phyloP scores from a whole-genome alignment of 2,329 filamentous ascomycete species.

The Trichoderma citrinoviride region DNA sequence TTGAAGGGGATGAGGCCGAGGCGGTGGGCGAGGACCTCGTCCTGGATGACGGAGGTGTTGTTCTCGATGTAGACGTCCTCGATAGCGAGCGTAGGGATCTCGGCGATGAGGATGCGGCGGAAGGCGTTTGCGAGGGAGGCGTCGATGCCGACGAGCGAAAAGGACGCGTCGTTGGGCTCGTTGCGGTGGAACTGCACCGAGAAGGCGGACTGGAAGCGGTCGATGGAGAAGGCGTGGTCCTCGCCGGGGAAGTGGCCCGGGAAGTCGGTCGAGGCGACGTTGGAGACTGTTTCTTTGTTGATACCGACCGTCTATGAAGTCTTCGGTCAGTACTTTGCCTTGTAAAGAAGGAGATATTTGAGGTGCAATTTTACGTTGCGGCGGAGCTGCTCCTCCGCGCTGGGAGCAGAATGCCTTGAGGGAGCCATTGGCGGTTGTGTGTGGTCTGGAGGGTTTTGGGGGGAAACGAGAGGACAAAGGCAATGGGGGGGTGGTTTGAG shows the following conservation, averaged over 20 bases:
- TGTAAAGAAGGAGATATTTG: neutral
- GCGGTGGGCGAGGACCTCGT: conserved; percentile 89
- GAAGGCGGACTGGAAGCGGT: conserved; percentile 69
- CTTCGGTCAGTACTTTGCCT: too few species aligned
- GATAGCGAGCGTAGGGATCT: conserved; percentile 91
- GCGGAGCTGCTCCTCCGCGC: conserved; percentile 56
- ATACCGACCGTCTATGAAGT: conserved; percentile 74
- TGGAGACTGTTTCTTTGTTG: conserved; percentile 84
- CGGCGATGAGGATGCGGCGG: conserved; percentile 89
- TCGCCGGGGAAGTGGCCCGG: conserved; percentile 89
- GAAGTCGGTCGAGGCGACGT: conserved; percentile 87
- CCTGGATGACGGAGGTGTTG: conserved; percentile 97
- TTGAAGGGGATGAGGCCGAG: conserved; percentile 88
- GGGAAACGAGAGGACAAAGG: conserved; percentile 1
- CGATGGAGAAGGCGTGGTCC: conserved; percentile 74
- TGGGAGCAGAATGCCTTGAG: conserved; percentile 40
- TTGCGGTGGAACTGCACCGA: conserved; percentile 82
- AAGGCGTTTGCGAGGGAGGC: conserved; percentile 95
- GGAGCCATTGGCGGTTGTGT: conserved; percentile 27
- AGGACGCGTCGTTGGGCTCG: conserved; percentile 71
- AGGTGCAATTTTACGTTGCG: conserved; percentile 52
- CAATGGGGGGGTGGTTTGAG: neutral
- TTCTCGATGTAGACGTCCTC: conserved; percentile 91
- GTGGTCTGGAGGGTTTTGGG: conserved; percentile 25
- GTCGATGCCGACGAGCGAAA: conserved; percentile 89